phyloP scores from a whole-genome alignment of 352 stramenopile genomes.

The Thraustotheca clavata region DNA sequence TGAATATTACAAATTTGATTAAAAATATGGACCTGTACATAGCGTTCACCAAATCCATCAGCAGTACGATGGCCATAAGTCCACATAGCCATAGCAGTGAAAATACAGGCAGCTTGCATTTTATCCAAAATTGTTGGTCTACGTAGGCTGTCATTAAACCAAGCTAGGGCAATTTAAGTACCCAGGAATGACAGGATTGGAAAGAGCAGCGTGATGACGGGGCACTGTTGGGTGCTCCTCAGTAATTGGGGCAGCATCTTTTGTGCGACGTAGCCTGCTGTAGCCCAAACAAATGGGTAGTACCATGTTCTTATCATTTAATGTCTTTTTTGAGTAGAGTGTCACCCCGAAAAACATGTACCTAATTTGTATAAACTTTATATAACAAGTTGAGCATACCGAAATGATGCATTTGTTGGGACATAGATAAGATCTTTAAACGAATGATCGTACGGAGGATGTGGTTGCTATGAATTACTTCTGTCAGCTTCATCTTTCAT shows the following conservation, averaged over 20 bases:
- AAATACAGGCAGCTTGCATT: background rate
- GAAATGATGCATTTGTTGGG: conserved; percentile 6
- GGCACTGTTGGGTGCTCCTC: background rate
- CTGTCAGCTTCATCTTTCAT: background rate
- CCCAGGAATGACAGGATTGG: background rate
- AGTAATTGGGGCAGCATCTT: background rate
- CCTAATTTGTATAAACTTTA: background rate
- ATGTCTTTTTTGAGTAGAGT: conserved; percentile 6
- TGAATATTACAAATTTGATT: background rate
- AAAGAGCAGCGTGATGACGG: background rate
- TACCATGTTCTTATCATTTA: background rate
- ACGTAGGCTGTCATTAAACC: background rate
- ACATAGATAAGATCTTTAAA: conserved; percentile 8
- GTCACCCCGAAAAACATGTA: conserved; percentile 4
- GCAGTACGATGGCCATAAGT: conserved; percentile 12
- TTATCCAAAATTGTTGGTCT: background rate
- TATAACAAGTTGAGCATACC: background rate
- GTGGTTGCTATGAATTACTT: conserved; percentile 1
- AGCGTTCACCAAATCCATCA: conserved; percentile 8
- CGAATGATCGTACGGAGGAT: background rate
- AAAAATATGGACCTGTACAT: conserved; percentile 7
- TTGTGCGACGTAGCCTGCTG: background rate
- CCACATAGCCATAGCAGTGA: conserved; percentile 6
- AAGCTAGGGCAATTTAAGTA: background rate
- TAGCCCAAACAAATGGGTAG: conserved; percentile 12